phyloP scores from a whole-genome alignment of 352 stramenopile species.

The Globisporangium barbulae region DNA sequence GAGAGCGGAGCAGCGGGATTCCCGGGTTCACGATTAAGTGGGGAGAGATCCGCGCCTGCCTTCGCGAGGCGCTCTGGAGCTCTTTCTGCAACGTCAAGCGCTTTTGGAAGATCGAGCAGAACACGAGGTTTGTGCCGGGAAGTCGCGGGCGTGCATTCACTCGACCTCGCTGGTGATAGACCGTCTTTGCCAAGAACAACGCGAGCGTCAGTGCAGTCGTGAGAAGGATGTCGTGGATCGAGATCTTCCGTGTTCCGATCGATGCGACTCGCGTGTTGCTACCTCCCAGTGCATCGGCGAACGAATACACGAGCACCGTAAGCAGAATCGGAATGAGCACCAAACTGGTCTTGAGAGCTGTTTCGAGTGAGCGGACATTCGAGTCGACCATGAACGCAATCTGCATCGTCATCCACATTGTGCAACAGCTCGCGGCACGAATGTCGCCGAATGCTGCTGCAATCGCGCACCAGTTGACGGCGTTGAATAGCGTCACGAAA shows the following conservation, averaged over 20 bases:
- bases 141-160: not conserved
- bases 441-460: constrained; percentile 19
- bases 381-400: constrained; percentile 24
- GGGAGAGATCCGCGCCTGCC: constrained; percentile 4
- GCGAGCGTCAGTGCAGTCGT: constrained; percentile 25
- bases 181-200: constrained; percentile 19
- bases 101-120: constrained; percentile 20
- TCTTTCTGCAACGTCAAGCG: constrained; percentile 16
- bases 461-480: constrained; percentile 22
- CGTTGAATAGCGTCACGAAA: constrained; percentile 23
- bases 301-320: constrained; percentile 8
- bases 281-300: constrained; percentile 8
- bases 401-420: constrained; percentile 26
- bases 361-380: constrained; percentile 13
- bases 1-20: constrained; percentile 18
- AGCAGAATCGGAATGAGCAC: not conserved
- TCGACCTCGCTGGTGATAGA: constrained; percentile 15
- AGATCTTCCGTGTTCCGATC: constrained; percentile 15
- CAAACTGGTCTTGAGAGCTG: constrained; percentile 6
- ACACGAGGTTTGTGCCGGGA: constrained; percentile 12
- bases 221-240: constrained; percentile 24
- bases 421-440: constrained; percentile 15
- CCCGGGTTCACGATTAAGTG: constrained; percentile 1
- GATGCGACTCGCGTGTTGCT: constrained; percentile 13
- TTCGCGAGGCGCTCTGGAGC: not conserved